Evolutionary conservation across 192 early-diverging fungal genomes (phyloP).

Genomic region (Irineochytrium annulatum): DNA sequence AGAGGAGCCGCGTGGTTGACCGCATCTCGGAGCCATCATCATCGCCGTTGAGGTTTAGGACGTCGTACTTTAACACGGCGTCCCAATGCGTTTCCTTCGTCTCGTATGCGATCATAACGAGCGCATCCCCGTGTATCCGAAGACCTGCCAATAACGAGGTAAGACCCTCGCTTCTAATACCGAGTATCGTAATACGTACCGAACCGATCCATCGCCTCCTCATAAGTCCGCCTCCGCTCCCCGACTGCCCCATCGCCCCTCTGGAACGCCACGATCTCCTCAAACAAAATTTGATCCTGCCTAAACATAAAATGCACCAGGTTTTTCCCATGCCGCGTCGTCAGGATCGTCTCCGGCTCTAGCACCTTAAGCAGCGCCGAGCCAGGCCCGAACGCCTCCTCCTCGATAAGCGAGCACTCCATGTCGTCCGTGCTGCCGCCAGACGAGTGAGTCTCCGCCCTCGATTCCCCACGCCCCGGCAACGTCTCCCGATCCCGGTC

Average conservation of each 20-base stretch:
- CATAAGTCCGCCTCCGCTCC: no score
- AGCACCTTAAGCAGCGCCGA: no score
- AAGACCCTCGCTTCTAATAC: not conserved
- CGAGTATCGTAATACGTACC: not conserved
- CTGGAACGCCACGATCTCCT: constrained; percentile 8
- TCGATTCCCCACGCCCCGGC: no score
- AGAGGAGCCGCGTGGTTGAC: constrained; percentile 3
- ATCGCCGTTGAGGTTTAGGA: not conserved
- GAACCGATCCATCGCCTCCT: constrained; percentile 5
- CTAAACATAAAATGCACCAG: constrained; percentile 19
- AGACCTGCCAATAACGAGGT: not conserved
- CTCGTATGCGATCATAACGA: constrained; percentile 32
- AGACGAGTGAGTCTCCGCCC: no score
- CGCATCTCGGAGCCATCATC: constrained; percentile 2
- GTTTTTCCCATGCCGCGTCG: not conserved
- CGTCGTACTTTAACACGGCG: constrained; percentile 26
- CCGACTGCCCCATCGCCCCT: constrained; percentile 1
- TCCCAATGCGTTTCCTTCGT: constrained; percentile 31
- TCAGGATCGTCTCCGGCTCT: not conserved
- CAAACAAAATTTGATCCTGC: constrained; percentile 18
- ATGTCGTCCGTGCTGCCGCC: no score
- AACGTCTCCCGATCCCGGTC: no score
- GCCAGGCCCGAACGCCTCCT: no score
- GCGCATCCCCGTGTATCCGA: constrained; percentile 22
- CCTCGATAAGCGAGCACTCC: no score